phyloP scores from a whole-genome alignment of 2,329 filamentous ascomycete genomes.

The Microthyrium microscopicum region DNA sequence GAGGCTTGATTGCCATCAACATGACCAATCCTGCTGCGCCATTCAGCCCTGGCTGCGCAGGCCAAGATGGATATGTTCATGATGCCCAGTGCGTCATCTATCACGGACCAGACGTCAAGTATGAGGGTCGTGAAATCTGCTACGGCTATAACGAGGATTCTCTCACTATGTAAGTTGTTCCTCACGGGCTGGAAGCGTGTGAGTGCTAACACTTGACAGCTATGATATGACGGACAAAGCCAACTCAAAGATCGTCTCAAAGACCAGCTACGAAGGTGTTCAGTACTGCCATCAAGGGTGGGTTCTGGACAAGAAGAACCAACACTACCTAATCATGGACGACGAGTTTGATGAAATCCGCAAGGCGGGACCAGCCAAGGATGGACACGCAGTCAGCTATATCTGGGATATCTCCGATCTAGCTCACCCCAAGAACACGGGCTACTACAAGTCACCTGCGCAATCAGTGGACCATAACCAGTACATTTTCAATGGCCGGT shows the following conservation, averaged over 20 bases:
- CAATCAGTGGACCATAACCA: slow-evolving; percentile 33
- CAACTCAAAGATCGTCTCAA: slow-evolving; percentile 30
- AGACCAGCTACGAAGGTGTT: slow-evolving; percentile 39
- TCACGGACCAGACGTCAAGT: slow-evolving; percentile 33
- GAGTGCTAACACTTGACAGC: neutral
- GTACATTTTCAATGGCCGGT: slow-evolving; percentile 28
- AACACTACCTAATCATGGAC: slow-evolving; percentile 31
- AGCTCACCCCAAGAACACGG: slow-evolving; percentile 26
- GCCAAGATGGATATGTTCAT: slow-evolving; percentile 42
- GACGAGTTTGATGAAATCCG: slow-evolving; percentile 34
- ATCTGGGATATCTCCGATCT: slow-evolving; percentile 32
- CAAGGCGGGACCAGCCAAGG: slow-evolving; percentile 21
- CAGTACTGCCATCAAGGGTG: slow-evolving; percentile 43
- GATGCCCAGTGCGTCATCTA: slow-evolving; percentile 44
- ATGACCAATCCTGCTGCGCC: slow-evolving; percentile 37
- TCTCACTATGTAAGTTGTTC: slow-evolving; percentile 22
- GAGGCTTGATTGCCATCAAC: slow-evolving; percentile 43
- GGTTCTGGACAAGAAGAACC: slow-evolving; percentile 29
- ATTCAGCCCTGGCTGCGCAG: slow-evolving; percentile 35
- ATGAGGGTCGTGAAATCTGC: slow-evolving; percentile 35
- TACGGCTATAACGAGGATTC: slow-evolving; percentile 39
- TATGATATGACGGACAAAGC: slow-evolving; percentile 37
- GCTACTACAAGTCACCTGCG: slow-evolving; percentile 25
- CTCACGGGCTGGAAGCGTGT: neutral
- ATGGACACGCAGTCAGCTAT: slow-evolving; percentile 32